Conservation (phyloP, 106 monocot species). For the Dendrobium chrysotoxum region DNA sequence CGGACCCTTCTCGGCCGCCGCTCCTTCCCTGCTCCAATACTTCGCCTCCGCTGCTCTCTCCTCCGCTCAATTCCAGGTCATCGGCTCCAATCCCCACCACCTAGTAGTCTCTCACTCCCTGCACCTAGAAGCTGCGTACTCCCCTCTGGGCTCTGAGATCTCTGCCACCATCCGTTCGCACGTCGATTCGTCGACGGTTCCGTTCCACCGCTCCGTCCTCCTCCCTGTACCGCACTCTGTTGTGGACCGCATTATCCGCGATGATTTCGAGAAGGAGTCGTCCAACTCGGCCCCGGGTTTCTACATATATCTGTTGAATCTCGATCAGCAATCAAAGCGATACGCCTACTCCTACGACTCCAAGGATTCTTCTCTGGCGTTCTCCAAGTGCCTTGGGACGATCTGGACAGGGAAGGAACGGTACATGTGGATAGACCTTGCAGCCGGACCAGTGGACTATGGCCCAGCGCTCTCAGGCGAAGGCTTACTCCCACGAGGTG, state of each 20-base stretch:
- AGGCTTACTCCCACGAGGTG: slow-evolving; percentile 75
- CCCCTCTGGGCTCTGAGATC: slow-evolving; percentile 24
- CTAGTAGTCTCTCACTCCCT: slow-evolving; percentile 65
- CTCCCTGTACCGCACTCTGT: slow-evolving; percentile 42
- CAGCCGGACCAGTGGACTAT: slow-evolving; percentile 81
- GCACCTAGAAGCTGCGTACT: slow-evolving; percentile 35
- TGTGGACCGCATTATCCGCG: slow-evolving; percentile 45
- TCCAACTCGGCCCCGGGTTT: slow-evolving; percentile 43
- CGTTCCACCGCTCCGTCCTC: slow-evolving; percentile 44
- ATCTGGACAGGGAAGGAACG: slow-evolving; percentile 56
- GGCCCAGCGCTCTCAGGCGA: slow-evolving; percentile 88
- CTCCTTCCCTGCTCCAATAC: slow-evolving; percentile 32
- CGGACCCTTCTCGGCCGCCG: slow-evolving; percentile 50
- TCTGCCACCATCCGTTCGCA: slow-evolving; percentile 42
- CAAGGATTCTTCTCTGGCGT: slow-evolving; percentile 33
- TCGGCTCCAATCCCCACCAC: slow-evolving; percentile 35
- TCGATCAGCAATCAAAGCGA: slow-evolving; percentile 32
- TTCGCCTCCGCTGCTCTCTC: slow-evolving; percentile 42
- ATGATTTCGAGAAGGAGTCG: slow-evolving; percentile 30
- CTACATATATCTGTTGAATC: slow-evolving; percentile 69
- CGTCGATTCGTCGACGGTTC: slow-evolving; percentile 40
- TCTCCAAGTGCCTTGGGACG: slow-evolving; percentile 63
- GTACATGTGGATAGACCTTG: slow-evolving; percentile 86
- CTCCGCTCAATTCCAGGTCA: slow-evolving; percentile 41
- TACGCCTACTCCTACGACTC: slow-evolving; percentile 66